These are phyloP conservation scores for Myxozyma neotropica DNA, from an alignment of 805 yeast species.

Conservation along the genomic window DNA sequence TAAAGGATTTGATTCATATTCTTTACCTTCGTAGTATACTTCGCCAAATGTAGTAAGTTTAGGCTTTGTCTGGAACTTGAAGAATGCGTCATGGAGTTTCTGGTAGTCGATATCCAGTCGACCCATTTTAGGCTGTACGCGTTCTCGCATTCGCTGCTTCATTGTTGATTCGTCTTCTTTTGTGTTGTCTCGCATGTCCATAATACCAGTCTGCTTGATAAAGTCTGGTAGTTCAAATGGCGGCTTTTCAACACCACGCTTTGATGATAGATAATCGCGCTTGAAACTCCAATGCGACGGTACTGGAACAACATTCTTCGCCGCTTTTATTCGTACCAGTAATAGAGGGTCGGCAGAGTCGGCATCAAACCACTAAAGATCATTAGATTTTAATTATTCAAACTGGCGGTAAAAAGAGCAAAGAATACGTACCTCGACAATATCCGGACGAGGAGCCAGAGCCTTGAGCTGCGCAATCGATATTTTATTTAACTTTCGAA, in stretches of 20 bases:
- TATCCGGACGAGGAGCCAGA: slow-evolving; percentile 61
- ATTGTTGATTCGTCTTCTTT: slow-evolving; percentile 49
- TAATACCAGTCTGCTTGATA: slow-evolving; percentile 80
- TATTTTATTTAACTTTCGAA: slow-evolving; percentile 55
- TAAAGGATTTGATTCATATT: slow-evolving; percentile 49
- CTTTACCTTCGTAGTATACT: slow-evolving; percentile 76
- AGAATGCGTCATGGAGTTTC: slow-evolving; percentile 81
- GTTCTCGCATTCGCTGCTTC: slow-evolving; percentile 74
- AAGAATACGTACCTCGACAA: slow-evolving; percentile 57
- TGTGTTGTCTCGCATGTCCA: slow-evolving; percentile 74
- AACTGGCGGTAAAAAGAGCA: too few relatives aligned
- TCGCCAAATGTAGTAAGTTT: slow-evolving; percentile 72
- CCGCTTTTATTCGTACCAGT: slow-evolving; percentile 62
- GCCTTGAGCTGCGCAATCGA: slow-evolving; percentile 71
- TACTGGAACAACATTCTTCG: slow-evolving; percentile 69
- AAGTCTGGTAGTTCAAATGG: slow-evolving; percentile 79
- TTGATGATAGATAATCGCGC: slow-evolving; percentile 68
- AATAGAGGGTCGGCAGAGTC: slow-evolving; percentile 80
- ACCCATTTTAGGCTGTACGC: slow-evolving; percentile 89
- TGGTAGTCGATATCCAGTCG: slow-evolving; percentile 82
- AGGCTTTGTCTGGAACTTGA: slow-evolving; percentile 78
- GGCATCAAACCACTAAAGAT: slow-evolving; percentile 68
- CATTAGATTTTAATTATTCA: too few relatives aligned
- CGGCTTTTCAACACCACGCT: slow-evolving; percentile 64
- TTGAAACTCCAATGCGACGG: slow-evolving; percentile 86